Percentiles rank a stretch among this genome's conserved stretches.
phyloP scores from a whole-genome alignment of 306 rosid species.

The Vigna unguiculata region DNA sequence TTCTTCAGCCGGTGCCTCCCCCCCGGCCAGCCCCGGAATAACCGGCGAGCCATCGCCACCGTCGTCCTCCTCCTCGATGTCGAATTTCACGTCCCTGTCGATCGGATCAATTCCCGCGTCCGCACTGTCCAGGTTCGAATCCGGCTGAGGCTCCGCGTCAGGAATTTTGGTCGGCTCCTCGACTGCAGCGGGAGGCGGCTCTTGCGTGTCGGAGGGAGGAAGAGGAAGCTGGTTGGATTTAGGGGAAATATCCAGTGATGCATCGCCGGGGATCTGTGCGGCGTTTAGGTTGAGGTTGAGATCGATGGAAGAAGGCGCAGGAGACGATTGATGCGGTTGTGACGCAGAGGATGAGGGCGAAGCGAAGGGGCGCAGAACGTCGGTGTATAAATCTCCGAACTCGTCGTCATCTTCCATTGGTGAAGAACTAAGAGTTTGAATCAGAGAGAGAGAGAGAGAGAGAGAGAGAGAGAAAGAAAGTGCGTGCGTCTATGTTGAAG shows the following conservation, averaged over 20 bases:
- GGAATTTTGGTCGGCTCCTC: background rate
- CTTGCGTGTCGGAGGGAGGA: constrained; percentile 36
- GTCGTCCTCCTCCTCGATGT: constrained; percentile 79
- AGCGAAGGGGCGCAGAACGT: constrained; percentile 79
- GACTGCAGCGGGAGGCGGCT: constrained; percentile 8
- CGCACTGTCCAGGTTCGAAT: constrained; percentile 27
- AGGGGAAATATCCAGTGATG: constrained; percentile 49
- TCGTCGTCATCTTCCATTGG: constrained; percentile 99
- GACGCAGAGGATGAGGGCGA: constrained; percentile 54
- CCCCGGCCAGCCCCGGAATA: constrained; percentile 73
- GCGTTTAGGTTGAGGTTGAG: constrained; percentile 58
- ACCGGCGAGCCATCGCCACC: constrained; percentile 58
- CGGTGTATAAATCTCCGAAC: constrained; percentile 99
- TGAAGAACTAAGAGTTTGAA: background rate
- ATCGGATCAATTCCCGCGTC: constrained; percentile 53
- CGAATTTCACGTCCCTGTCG: constrained; percentile 82
- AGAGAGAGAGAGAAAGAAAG: background rate
- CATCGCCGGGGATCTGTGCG: constrained; percentile 52
- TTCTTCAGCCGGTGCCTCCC: constrained; percentile 2
- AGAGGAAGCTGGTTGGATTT: constrained; percentile 51
- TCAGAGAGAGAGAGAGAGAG: background rate
- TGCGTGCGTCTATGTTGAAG: background rate
- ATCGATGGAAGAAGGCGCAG: constrained; percentile 67
- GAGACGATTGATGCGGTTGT: constrained; percentile 42
- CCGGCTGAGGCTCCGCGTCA: constrained; percentile 31